Base-by-base conservation (phyloP, 2,329 filamentous ascomycete genomes). In the Colletotrichum shisoi region DNA sequence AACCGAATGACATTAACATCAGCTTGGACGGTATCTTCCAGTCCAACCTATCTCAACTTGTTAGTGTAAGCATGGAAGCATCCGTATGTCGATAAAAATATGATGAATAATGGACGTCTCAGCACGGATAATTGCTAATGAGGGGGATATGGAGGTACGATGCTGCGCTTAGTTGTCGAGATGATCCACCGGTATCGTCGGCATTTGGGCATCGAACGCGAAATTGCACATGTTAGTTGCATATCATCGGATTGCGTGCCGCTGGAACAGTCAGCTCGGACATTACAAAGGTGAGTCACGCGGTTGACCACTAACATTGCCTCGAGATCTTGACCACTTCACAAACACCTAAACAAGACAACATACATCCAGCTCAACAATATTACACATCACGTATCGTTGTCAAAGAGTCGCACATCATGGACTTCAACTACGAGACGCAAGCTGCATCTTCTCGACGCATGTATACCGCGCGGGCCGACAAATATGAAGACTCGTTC, bases 401-500 rank as follows among this genome's bases (percentile, higher is more conserved):
- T 21, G 9, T 3, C 8, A 34, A 17, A 39, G 27, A 39, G 19
- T 11, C 34, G 40, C 19, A 13, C 24, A 60, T 3, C 34, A 69
- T 69, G 57, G 67, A 63, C 6, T 69, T 72, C 52, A 64, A 64
- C 48, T 39, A 34, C 34, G 71, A 71, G 31, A 69, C 70, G 34
- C 72, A 73, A n/a, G 42, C 40, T 8, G 59, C 67, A 8, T 71
- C 67, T 21, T 72, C 75, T 4, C 69, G 73, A 68, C 74, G 73
- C 57, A 77, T 76, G 72, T 77, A 78, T 59, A 70, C 70, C 17
- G 61, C 69, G 4, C 75, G 76, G n/a, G 76, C 75, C 31, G 27
- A 66, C 21, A 70, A 70, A 11, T 77, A 78, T 54, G 74, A 78
- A 51, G 68, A 75, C 42, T 78, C 75, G 4, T 78, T 76, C 74